Base-by-base conservation (phyloP, 306 rosid species). In the Hippophae gyantsensis region DNA sequence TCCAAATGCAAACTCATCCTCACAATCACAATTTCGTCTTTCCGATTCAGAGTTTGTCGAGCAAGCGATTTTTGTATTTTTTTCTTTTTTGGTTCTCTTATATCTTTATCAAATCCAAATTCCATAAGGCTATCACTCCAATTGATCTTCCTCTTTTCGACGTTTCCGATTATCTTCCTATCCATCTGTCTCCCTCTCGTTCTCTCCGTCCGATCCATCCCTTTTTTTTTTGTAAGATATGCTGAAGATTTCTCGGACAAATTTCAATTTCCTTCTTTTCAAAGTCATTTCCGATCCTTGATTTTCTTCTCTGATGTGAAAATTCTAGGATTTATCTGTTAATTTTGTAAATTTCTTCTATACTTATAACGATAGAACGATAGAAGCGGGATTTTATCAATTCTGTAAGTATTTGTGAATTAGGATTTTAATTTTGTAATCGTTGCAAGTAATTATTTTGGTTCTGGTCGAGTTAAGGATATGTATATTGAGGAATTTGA, bases 401-500 rank as follows among this genome's bases (percentile, higher is more conserved):
- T 4, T 42, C 4, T 25, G 61, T 52, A 18, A n/a, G 56, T 63
- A 67, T 52, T 54, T 67, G 75, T 58, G 42, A 48, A 70, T 70
- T 75, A 55, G 71, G 54, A 40, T 69, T 45, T 18, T 69, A 57
- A 69, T 60, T 43, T 67, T 66, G 51, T 51, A 41, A 7, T 65
- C 61, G 46, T 32, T 32, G 1, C 5, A 32, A 32, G 38, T 32
- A 27, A 41, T 6, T 32, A 40, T 64, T 62, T 14, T 48, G 3
- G 38, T n/a, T 43, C 70, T 69, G 67, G 61, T 71, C 54, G 52
- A 56, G 71, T 79, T 46, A 79, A 68, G 79, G 87, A 72, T 73
- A 93, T 93, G 99, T 76, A 66, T 84, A 82, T 93, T 63, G 97
- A 93, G 74, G 97, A 93, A 75, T 74, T 93, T 79, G 70, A 80